A percentile compares a stretch with the other conserved stretches of the same genome.
Evolutionary conservation across 140 eudicot species (phyloP).

Genomic region (Oenanthe javanica): DNA sequence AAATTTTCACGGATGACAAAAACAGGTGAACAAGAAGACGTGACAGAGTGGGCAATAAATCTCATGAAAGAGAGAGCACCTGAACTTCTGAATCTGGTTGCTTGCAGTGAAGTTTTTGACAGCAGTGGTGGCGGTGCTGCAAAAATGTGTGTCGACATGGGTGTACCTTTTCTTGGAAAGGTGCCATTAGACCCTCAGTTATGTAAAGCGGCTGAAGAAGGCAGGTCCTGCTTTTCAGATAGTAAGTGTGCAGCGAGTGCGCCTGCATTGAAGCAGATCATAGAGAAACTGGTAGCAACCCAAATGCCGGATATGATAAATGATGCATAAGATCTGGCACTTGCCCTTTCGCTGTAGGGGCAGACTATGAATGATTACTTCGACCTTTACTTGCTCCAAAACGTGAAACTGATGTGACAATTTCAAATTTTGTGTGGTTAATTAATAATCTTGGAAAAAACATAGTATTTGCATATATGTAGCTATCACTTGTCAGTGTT

Average conservation of each 20-base stretch:
- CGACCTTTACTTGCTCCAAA: background rate
- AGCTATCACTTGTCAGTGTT: background rate
- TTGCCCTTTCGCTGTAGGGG: background rate
- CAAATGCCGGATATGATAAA: conserved; percentile 12
- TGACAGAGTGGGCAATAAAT: conserved; percentile 40
- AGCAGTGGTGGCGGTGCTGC: conserved; percentile 79
- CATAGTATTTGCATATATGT: background rate
- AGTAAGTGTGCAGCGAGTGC: conserved; percentile 56
- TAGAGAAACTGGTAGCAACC: conserved; percentile 38
- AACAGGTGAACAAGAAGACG: conserved; percentile 50
- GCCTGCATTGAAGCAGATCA: conserved; percentile 53
- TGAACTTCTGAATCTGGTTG: conserved; percentile 50
- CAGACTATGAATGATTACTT: background rate
- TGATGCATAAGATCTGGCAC: background rate
- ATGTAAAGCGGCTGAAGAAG: conserved; percentile 88
- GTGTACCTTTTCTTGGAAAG: conserved; percentile 77
- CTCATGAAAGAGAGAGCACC: conserved; percentile 62
- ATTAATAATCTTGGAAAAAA: background rate
- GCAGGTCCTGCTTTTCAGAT: conserved; percentile 71
- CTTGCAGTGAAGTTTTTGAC: conserved; percentile 69
- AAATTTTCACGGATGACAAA: conserved; percentile 38
- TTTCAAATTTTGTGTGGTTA: no score
- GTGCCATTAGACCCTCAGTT: conserved; percentile 82
- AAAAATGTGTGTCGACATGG: conserved; percentile 71
- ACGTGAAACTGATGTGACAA: background rate